These are phyloP conservation scores for Vairimorpha ceranae DNA, from an alignment of 371 early-diverging fungal genomes.

Conservation along the genomic window DNA sequence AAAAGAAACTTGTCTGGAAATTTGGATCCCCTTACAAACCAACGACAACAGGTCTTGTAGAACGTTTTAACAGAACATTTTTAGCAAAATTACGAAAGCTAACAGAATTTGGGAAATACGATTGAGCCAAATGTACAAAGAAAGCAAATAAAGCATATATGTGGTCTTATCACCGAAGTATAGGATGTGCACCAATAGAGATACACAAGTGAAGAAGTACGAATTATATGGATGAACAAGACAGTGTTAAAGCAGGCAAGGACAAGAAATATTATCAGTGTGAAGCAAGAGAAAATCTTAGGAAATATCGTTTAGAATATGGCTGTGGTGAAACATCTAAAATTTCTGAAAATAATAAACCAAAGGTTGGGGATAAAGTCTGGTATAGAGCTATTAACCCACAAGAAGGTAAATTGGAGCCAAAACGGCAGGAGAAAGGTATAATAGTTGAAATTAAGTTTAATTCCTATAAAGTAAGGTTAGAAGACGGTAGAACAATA, in stretches of 20 bases:
- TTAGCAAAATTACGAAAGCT: conserved; percentile 7
- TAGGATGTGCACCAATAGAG: conserved; percentile 14
- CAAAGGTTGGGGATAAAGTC: neutral
- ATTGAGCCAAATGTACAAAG: neutral
- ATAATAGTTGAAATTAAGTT: neutral
- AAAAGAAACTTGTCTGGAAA: neutral
- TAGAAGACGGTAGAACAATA: neutral
- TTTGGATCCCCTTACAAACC: conserved; percentile 10
- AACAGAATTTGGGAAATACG: conserved; percentile 6
- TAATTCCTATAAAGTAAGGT: neutral
- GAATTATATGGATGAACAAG: conserved; percentile 3
- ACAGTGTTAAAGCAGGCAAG: neutral
- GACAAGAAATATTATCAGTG: neutral
- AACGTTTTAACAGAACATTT: conserved; percentile 17
- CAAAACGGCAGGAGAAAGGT: neutral
- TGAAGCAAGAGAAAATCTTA: too few relatives aligned
- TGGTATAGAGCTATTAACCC: neutral
- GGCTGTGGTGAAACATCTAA: too few relatives aligned
- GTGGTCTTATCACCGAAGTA: neutral
- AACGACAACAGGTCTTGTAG: conserved; percentile 13
- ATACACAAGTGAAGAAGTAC: neutral
- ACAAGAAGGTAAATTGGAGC: neutral
- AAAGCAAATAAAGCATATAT: neutral
- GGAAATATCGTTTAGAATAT: neutral
- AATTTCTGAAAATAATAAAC: too few relatives aligned